Base-by-base conservation (phyloP, 1,139 yeast genomes). In the Wickerhamomyces sp. region DNA sequence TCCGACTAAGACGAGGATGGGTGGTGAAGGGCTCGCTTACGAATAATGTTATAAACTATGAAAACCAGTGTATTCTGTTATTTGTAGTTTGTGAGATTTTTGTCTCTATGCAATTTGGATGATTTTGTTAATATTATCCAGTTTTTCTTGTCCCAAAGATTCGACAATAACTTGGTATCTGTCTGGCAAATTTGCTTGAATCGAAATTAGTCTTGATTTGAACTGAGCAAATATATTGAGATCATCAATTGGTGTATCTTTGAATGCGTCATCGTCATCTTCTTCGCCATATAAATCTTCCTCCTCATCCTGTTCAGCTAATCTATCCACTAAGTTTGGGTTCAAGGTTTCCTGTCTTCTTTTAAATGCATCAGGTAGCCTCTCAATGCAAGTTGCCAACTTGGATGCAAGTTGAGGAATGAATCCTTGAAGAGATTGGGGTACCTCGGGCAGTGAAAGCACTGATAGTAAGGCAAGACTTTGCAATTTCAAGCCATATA, bases 401-500 rank as follows among this genome's bases (percentile, higher is more conserved):
- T 68, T 72, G 30, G 63, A 57, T 12, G 83, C 42, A 28, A 64
- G 48, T 40, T 58, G 61, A 16, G 54, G 48, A 6, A 59, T 33
- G 31, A 58, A 62, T 1, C 59, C 59, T 27, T 34, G 41, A 11
- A 62, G 42, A 16, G 56, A 45, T 17, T 49, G 50, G 23, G 71
- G 69, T 12, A 65, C 48, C 25, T 57, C 61, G n/a, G 64, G 62
- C 16, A 63, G 40, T 13, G 61, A 52, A 28, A 75, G 47, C 20
- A 75, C 44, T 2, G 75, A 59, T 32, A 87, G 57, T 34, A 83
- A 62, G 1, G 93, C 89, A 44, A 87, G 55, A 10, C 76, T 66
- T 28, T 84, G 78, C 30, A 89, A 62, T 57, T 87, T 88, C 53
- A 85, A 69, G 49, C 86, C 94, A 51, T 78, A 85, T 4, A 87